Percentiles rank a stretch among this genome's conserved stretches.
phyloP scores from a whole-genome alignment of 1,284 basidiomycete genomes.

The Sporisorium graminicola region DNA sequence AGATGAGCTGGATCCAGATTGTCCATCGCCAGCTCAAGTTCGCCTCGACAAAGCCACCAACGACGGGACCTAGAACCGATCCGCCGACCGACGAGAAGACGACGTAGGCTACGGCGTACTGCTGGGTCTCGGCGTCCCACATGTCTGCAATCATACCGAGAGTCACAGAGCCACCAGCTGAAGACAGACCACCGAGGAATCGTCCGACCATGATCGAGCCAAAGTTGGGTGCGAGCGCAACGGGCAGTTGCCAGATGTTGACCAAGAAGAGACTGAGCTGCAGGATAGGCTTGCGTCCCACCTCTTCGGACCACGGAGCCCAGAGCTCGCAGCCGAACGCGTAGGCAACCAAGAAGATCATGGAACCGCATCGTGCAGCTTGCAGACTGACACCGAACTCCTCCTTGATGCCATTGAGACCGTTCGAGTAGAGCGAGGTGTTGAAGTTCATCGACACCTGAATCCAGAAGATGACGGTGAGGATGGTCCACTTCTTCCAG shows the following conservation, averaged over 20 bases:
- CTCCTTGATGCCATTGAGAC: constrained; percentile 55
- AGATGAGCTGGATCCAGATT: constrained; percentile 71
- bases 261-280: constrained; percentile 67
- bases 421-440: constrained; percentile 69
- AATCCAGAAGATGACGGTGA: constrained; percentile 70
- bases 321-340: constrained; percentile 69
- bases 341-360: constrained; percentile 71
- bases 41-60: constrained; percentile 58
- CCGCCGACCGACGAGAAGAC: constrained; percentile 69
- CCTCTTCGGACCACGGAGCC: constrained; percentile 69
- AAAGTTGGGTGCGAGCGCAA: constrained; percentile 63
- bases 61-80: constrained; percentile 68
- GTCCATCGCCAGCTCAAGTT: constrained; percentile 67
- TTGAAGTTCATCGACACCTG: constrained; percentile 70
- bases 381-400: constrained; percentile 70
- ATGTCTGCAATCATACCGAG: constrained; percentile 69
- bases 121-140: constrained; percentile 67
- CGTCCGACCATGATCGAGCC: constrained; percentile 68
- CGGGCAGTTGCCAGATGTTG: constrained; percentile 66
- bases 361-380: constrained; percentile 66
- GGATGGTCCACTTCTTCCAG: constrained; percentile 69
- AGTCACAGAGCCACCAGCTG: constrained; percentile 71
- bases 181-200: constrained; percentile 68
- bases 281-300: constrained; percentile 67
- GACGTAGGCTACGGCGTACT: constrained; percentile 68